phyloP scores from a whole-genome alignment of 2,329 filamentous ascomycete species.

The Scedosporium apiospermum region DNA sequence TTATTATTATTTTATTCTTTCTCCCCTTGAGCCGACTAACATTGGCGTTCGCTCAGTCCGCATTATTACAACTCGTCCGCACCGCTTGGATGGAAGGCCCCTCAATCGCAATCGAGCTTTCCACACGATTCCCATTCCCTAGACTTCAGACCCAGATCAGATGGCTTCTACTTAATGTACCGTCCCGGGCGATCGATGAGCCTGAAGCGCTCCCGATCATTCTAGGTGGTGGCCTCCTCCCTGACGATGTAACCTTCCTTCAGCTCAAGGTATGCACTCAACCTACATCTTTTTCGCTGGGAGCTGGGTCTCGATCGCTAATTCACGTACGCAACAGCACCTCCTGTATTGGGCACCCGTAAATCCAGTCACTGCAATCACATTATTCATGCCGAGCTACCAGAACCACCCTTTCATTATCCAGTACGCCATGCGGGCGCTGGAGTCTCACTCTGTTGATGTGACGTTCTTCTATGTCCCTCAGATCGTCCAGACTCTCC shows the following conservation, averaged over 20 bases:
- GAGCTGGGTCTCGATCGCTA: constrained; percentile 12
- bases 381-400: constrained; percentile 86
- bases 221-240: constrained; percentile 64
- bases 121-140: constrained; percentile 66
- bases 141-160: constrained; percentile 68
- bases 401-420: constrained; percentile 86
- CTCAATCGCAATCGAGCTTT: constrained; percentile 77
- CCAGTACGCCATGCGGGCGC: constrained; percentile 90
- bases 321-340: constrained; percentile 44
- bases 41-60: constrained; percentile 27
- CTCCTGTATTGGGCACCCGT: constrained; percentile 87
- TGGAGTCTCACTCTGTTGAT: constrained; percentile 93
- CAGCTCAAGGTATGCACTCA: constrained; percentile 63
- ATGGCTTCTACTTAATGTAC: constrained; percentile 69
- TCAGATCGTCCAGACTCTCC: constrained; percentile 90
- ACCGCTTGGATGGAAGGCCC: constrained; percentile 84
- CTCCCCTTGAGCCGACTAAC: background rate
- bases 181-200: constrained; percentile 71
- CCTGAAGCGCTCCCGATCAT: constrained; percentile 77
- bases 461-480: constrained; percentile 98
- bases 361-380: constrained; percentile 86
- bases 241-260: constrained; percentile 61
- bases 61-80: constrained; percentile 55
- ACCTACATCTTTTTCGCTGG: background rate
- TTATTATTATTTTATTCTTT: no score